These are phyloP conservation scores for Exophiala viscosa DNA, from an alignment of 2,329 filamentous ascomycete genomes.

Conservation along the genomic window DNA sequence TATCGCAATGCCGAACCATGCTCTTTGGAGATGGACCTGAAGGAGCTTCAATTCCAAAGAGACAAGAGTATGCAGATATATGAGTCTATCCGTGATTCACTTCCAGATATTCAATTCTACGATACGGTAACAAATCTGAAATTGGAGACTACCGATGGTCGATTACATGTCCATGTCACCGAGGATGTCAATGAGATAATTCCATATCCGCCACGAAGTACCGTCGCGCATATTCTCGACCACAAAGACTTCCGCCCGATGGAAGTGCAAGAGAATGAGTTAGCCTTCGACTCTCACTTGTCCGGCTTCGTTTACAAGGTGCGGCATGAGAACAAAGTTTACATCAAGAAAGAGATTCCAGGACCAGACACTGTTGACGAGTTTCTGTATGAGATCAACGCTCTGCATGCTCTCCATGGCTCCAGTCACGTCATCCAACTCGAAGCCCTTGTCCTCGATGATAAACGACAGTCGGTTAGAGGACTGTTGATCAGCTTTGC, in stretches of 20 bases:
- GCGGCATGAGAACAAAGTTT: constrained; percentile 59
- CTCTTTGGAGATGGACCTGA: constrained; percentile 81
- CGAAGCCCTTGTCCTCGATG: constrained; percentile 82
- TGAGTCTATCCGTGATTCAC: constrained; percentile 85
- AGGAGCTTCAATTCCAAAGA: constrained; percentile 73
- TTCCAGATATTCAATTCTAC: constrained; percentile 93
- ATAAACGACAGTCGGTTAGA: constrained; percentile 69
- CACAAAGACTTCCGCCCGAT: constrained; percentile 45
- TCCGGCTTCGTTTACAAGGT: constrained; percentile 98
- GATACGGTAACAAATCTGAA: constrained; percentile 94
- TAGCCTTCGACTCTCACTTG: constrained; percentile 86
- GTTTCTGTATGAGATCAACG: constrained; percentile 96
- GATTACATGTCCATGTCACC: constrained; percentile 94
- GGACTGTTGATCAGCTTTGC: constrained; percentile 87
- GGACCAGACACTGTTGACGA: constrained; percentile 93
- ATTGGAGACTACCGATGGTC: constrained; percentile 79
- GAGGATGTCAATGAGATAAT: constrained; percentile 97
- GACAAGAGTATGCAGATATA: constrained; percentile 94
- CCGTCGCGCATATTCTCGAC: constrained; percentile 65
- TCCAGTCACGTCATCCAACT: constrained; percentile 79
- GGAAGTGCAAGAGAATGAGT: constrained; percentile 65
- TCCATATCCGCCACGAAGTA: constrained; percentile 68
- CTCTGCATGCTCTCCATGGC: constrained; percentile 70
- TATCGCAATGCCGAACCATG: constrained; percentile 75
- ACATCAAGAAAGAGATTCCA: constrained; percentile 98